Evolutionary conservation across 2,329 filamentous ascomycete species (phyloP), one percentile per base, ranked within the genome.

Genomic region (Clonostachys rosea): DNA sequence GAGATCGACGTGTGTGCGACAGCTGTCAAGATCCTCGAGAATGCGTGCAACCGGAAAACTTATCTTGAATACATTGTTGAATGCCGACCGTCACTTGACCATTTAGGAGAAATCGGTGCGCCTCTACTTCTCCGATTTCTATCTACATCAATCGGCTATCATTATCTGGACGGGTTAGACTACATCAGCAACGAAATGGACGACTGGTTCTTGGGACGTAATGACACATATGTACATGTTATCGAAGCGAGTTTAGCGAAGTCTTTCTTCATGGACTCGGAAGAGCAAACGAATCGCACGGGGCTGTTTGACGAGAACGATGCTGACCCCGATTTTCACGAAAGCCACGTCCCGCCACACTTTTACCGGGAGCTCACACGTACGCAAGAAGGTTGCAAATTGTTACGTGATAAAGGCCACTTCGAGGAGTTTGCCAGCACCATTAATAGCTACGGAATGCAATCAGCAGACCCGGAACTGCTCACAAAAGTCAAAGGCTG

Each of bases 121-220:
- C 94, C 95, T 2, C 74, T 99, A 18, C 78, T 99, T 5, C 74
- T 99, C 45, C 86, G 94, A 39, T 99, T 99, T 66, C 67, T 99
- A 46, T 96, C 91, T 1, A 97, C 92, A 1, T 96, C 91, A 3
- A 92, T 96, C 48, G 94, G 94, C 44, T 99, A 99, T 61, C 91
- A 97, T 65, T 99, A 99, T 65, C 77, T 99, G 6, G 91, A 97
- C 61, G 94, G 91, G 0, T 75, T 99, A 40, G 95, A 99, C 69
- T 99, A 99, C 63, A 99, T 99, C 65, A 96, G 91, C 51, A 94
- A 95, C 62, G 95, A 99, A 65, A 99, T 99, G 94, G 94, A 99
- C 56, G 95, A 99, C 68, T 99, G 94, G 94, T 99, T 97, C 61
- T 76, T 99, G 33, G 94, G 94, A 13, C 84, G 94, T 41, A 99